These are phyloP conservation scores for Claviceps arundinis DNA, from an alignment of 2,329 filamentous ascomycete genomes.

Conservation along the genomic window DNA sequence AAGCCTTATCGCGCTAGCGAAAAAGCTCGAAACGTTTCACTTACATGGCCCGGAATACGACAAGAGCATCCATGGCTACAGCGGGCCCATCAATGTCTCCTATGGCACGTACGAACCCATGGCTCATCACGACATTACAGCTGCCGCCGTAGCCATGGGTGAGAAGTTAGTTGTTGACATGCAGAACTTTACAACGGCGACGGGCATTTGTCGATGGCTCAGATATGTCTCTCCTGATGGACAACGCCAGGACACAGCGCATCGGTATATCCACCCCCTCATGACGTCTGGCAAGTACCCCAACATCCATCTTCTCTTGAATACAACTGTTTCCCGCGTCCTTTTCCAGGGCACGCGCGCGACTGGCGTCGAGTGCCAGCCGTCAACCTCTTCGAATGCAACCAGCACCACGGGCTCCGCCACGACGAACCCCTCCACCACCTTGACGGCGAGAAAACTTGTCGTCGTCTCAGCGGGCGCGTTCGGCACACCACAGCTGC, in stretches of 20 bases:
- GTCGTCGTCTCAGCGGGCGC: conserved; percentile 30
- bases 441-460: conserved; percentile 15
- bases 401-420: neutral
- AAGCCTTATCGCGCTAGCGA: conserved; percentile 19
- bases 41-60: conserved; percentile 18
- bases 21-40: conserved; percentile 43
- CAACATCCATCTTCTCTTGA: conserved; percentile 45
- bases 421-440: conserved; percentile 4
- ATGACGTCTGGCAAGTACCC: conserved; percentile 27
- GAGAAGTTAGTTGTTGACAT: conserved; percentile 37
- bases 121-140: conserved; percentile 32
- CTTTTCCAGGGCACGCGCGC: conserved; percentile 39
- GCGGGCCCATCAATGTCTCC: conserved; percentile 43
- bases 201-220: conserved; percentile 17
- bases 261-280: conserved; percentile 28
- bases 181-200: conserved; percentile 31
- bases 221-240: conserved; percentile 34
- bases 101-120: conserved; percentile 31
- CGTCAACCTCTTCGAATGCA: conserved; percentile 11
- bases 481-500: conserved; percentile 37
- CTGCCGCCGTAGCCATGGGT: conserved; percentile 29
- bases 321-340: conserved; percentile 42
- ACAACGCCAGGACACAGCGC: conserved; percentile 43
- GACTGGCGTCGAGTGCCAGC: conserved; percentile 44
- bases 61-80: conserved; percentile 33